phyloP scores from a whole-genome alignment of 2,329 filamentous ascomycete genomes.

The Sclerotinia subarctica region DNA sequence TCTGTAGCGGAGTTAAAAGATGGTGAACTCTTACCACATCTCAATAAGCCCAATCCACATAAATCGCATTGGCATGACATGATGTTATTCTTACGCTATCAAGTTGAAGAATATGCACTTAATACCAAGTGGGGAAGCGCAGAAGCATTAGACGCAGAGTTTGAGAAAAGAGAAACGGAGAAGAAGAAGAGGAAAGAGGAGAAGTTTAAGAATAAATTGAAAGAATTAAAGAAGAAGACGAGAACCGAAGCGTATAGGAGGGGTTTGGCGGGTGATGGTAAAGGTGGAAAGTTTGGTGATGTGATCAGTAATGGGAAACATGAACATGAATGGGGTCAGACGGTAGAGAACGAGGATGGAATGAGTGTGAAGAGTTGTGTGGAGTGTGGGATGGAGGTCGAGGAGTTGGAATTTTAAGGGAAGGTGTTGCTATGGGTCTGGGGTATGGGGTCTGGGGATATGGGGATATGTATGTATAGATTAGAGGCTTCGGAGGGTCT shows the following conservation, averaged over 20 bases:
- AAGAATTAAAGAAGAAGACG: slow-evolving; percentile 90
- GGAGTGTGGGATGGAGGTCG: slow-evolving; percentile 74
- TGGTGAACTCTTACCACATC: slow-evolving; percentile 77
- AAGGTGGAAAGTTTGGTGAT: slow-evolving; percentile 67
- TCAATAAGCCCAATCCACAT: slow-evolving; percentile 89
- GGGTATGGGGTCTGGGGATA: background rate
- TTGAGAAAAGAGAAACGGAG: slow-evolving; percentile 71
- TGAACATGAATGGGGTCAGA: slow-evolving; percentile 81
- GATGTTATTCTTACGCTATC: slow-evolving; percentile 92
- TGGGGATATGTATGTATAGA: background rate
- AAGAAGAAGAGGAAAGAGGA: slow-evolving; percentile 84
- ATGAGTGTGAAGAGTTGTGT: slow-evolving; percentile 78
- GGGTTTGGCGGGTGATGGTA: slow-evolving; percentile 54
- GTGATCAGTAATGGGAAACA: slow-evolving; percentile 68
- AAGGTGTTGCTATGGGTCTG: background rate
- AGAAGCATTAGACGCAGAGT: slow-evolving; percentile 84
- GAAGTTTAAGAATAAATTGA: slow-evolving; percentile 85
- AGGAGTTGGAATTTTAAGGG: slow-evolving; percentile 52
- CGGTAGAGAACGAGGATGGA: slow-evolving; percentile 67
- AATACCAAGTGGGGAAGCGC: slow-evolving; percentile 85
- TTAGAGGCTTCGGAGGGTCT: too few species aligned
- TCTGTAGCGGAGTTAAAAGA: slow-evolving; percentile 83
- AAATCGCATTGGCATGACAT: slow-evolving; percentile 97
- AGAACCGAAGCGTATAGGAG: slow-evolving; percentile 84
- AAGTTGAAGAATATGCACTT: slow-evolving; percentile 93